Evolutionary conservation across 768 basidiomycete genomes (phyloP).

Genomic region (Ramaria sp.): DNA sequence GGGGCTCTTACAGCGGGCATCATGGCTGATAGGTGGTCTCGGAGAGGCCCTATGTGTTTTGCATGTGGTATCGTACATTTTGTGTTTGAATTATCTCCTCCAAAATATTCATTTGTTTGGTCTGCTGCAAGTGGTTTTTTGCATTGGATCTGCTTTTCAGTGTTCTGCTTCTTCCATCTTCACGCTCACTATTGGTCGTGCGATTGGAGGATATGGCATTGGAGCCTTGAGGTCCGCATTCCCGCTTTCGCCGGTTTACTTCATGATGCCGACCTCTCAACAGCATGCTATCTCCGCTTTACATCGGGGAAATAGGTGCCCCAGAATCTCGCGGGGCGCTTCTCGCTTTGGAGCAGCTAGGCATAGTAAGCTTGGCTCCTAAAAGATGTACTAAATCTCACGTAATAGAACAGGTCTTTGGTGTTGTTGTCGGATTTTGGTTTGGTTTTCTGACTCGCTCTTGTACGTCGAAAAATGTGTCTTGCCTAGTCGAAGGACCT

Average conservation of each 20-base stretch:
- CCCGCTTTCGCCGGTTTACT: conserved; percentile 13
- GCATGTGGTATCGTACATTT: conserved; percentile 48
- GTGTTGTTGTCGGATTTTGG: conserved; percentile 80
- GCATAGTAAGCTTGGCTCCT: conserved; percentile 34
- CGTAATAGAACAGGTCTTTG: conserved; percentile 29
- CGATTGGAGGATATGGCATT: conserved; percentile 72
- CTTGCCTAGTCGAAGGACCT: neutral
- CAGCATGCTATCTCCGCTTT: conserved; percentile 72
- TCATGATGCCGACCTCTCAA: no score
- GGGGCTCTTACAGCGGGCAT: conserved; percentile 59
- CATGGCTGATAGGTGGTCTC: conserved; percentile 57
- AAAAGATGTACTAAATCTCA: neutral
- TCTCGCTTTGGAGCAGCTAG: conserved; percentile 68
- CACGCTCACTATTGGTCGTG: conserved; percentile 58
- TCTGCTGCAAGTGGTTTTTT: conserved; percentile 44
- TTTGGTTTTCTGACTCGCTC: conserved; percentile 59
- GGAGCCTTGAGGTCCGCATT: conserved; percentile 51
- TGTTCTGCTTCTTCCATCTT: conserved; percentile 42
- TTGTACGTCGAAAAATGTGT: neutral
- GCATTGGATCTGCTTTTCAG: conserved; percentile 62
- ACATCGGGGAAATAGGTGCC: conserved; percentile 78
- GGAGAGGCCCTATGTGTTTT: conserved; percentile 52
- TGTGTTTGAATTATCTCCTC: neutral
- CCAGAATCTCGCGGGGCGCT: conserved; percentile 73
- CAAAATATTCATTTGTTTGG: neutral